Base-by-base conservation (phyloP, 2,329 filamentous ascomycete species). In the Cryphonectria carpinicola region DNA sequence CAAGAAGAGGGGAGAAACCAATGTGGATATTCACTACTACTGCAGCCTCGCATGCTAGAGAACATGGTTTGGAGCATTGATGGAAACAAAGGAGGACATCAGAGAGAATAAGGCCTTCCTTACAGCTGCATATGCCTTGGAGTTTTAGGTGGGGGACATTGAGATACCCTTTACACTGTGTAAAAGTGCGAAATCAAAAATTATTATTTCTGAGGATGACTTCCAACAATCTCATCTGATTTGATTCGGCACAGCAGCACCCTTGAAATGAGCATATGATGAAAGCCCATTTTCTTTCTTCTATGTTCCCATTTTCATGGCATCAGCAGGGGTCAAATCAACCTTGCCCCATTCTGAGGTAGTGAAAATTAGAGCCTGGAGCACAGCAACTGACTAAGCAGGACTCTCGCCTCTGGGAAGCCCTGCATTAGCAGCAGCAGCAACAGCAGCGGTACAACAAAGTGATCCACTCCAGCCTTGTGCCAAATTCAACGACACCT, bases 401-500 rank as follows among this genome's bases (percentile, higher is more conserved):
- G 41, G 43, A 64, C 28, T 49, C 28, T 35, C 25, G 25, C 62
- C 62, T 28, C 6, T 11, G 22, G 22, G 19, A 7, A 43, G 63
- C 10, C 28, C 63, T n/a, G 28, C 43, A 66, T 39, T 39, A 49
- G 46, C 19, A 5, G 14, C 8, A 39, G 37, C 37, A 49, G 46
- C 8, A 49, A 6, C 22, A 4, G 17, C n/a, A 32, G 32, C 32
- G 32, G 32, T 32, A 32, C 32, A 32, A n/a, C 46, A 19, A 19
- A 17, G 49, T 61, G 60, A 52, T 52, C 66, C 43, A 62, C 66
- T 54, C 39, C 66, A 68, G 66, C 46, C 56, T 63, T 25, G 66
- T 56, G 58, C 43, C 43, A 54, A 41, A 69, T 58, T 69, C 70
- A 69, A 64, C 63, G 66, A 65, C 46, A 54, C 56, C 52, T 63